phyloP scores from a whole-genome alignment of 2,329 filamentous ascomycete species.

The Didymella sp. region DNA sequence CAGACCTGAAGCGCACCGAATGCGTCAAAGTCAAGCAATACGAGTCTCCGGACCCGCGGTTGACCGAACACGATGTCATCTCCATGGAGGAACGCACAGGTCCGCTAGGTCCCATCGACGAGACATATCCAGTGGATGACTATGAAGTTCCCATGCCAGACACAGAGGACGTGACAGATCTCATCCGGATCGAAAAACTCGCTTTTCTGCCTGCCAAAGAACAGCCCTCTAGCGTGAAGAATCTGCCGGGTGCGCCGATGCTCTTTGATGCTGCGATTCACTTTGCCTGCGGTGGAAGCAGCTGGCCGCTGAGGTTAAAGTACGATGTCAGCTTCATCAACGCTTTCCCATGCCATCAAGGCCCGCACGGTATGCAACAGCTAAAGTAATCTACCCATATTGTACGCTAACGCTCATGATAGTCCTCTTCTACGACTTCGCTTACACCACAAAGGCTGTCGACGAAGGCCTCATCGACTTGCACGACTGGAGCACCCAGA shows the following conservation, averaged over 20 bases:
- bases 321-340: conserved; percentile 53
- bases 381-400: too few relatives aligned
- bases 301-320: conserved; percentile 48
- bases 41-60: conserved; percentile 60
- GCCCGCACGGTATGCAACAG: conserved; percentile 52
- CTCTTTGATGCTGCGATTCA: conserved; percentile 50
- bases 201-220: conserved; percentile 61
- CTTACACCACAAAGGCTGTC: conserved; percentile 64
- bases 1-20: conserved; percentile 71
- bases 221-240: conserved; percentile 37
- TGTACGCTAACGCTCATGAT: too few relatives aligned
- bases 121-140: conserved; percentile 69
- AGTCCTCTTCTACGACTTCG: conserved; percentile 76
- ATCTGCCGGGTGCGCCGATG: conserved; percentile 42
- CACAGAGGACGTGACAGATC: conserved; percentile 65
- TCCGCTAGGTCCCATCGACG: conserved; percentile 69
- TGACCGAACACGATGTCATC: conserved; percentile 66
- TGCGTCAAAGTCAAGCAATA: conserved; percentile 72
- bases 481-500: conserved; percentile 66
- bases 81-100: conserved; percentile 73
- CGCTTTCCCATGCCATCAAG: conserved; percentile 52
- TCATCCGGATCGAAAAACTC: conserved; percentile 73
- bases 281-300: conserved; percentile 51
- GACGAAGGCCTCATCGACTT: conserved; percentile 70
- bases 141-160: conserved; percentile 69